Evolutionary conservation across 768 basidiomycete species (phyloP), one percentile per base, ranked within the genome.

Genomic region (Ramaria rubella): DNA sequence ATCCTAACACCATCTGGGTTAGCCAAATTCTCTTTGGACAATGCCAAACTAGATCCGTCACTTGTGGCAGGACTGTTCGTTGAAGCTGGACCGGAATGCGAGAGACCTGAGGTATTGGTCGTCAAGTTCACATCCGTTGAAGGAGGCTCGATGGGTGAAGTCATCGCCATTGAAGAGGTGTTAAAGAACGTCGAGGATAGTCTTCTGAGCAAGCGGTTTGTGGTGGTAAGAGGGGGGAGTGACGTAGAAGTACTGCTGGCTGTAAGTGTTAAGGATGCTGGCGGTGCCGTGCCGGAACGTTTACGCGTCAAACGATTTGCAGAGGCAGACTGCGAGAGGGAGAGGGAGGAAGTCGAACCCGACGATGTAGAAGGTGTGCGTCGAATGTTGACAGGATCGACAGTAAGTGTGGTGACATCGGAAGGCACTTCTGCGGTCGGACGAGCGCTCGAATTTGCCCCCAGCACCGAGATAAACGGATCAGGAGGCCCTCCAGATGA

Each of bases 161-260:
- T 33, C 42, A 40, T n/a, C 29, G 31, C 12, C 33, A 26, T 26
- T 6, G 55, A 24, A n/a, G 21, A 23, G 27, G 52, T 23, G 38
- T 21, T 45, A 56, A 56, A 56, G 27, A 56, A 49, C 30, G 55
- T 56, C 17, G 55, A 31, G 26, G 55, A 56, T 12, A 56, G 55
- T 31, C 55, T 24, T 4, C 55, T 40, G 19, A 56, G 55, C 48
- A 56, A 34, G 19, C 44, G 55, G 33, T 34, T 33, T 30, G 55
- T 48, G 1, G 43, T 21, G 6, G 55, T 30, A 33, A 45, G 43
- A 12, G 55, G 55, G 2, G 55, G 55, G n/a, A 45, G 19, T 6
- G 55, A 56, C 8, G 44, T 23, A 17, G 45, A 49, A 30, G 43
- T 45, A 33, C 27, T 56, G 21, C 19, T 45, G 6, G n/a, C 40